Evolutionary conservation across 192 early-diverging fungal genomes (phyloP), one percentile per base, ranked within the genome.

Genomic region (Coemansia biformis): DNA sequence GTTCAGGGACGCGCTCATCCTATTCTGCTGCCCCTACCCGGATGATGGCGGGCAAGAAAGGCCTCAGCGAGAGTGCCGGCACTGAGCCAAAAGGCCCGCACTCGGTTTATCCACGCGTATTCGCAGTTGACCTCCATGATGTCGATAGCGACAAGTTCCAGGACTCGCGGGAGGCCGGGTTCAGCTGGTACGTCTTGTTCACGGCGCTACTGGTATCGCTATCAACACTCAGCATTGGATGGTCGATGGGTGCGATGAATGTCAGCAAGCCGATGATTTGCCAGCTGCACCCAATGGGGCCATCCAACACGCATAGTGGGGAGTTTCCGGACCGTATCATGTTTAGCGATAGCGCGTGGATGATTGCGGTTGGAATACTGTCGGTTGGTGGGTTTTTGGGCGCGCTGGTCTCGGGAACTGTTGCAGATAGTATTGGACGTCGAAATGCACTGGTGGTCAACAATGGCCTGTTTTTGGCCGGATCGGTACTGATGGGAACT

Each of bases 391-490:
- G 86, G 18, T 59, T 85, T 10, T 19, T 84, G 18, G 86, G 84
- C 30, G 83, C 75, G 1, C 57, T 85, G 18, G 43, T 66, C 1
- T 82, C 80, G 17, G 80, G 76, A 7, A 43, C 55, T 8, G 57
- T 84, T 22, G 62, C 81, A 9, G 51, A 78, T 39, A 43, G 52
- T 22, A 80, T 80, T 23, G 84, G 86, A 13, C 73, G 84, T 7
- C 78, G 83, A 45, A 71, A 79, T n/a, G 43, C 77, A 8, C 52
- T 92, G 55, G 68, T 87, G 2, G 67, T 78, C 50, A 81, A 78
- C 59, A 90, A 87, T 57, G 52, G 84, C 6, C 65, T 80, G 18
- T 89, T 79, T 45, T 49, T 88, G 0, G 38, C 86, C n/a, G 83
- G 88, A 5, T 59, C 76, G 0, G 48, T 87, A 7, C 56, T 85